These are phyloP conservation scores for Sarocladium strictum DNA, from an alignment of 2,329 filamentous ascomycete genomes.

Conservation along the genomic window DNA sequence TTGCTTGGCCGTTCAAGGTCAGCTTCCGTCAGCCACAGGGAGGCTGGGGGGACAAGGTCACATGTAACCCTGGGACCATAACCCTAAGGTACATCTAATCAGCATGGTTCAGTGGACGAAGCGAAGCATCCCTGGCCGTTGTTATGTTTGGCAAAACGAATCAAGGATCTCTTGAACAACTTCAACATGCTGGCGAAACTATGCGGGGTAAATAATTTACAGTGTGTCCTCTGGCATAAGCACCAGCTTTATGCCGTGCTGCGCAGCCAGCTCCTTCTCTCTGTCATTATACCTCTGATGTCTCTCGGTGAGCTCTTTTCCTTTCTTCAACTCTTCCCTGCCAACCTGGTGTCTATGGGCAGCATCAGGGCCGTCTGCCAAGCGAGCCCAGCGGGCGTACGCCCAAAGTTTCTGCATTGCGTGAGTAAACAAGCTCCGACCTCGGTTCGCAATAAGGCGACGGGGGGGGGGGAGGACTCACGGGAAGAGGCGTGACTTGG, in stretches of 20 bases:
- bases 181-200: slow-evolving; percentile 6
- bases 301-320: slow-evolving; percentile 48
- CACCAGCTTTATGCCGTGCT: slow-evolving; percentile 37
- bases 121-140: no score
- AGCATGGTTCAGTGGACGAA: no score
- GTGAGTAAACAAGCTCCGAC: not conserved
- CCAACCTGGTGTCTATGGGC: slow-evolving; percentile 75
- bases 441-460: not conserved
- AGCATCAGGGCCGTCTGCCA: slow-evolving; percentile 87
- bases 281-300: slow-evolving; percentile 56
- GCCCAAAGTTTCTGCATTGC: slow-evolving; percentile 63
- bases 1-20: not conserved
- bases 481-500: slow-evolving; percentile 75
- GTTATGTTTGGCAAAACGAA: not conserved
- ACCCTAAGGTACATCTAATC: no score
- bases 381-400: slow-evolving; percentile 65
- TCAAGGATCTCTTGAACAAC: not conserved
- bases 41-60: not conserved
- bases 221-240: slow-evolving; percentile 17
- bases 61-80: not conserved
- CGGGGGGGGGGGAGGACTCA: not conserved
- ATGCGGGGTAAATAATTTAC: not conserved
- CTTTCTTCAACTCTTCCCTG: slow-evolving; percentile 65
- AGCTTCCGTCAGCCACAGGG: not conserved
- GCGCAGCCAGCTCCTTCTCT: slow-evolving; percentile 54